A percentile compares a stretch with the other conserved stretches of the same genome.
phyloP scores from a whole-genome alignment of 805 yeast genomes.

The Suhomyces kilbournensis region DNA sequence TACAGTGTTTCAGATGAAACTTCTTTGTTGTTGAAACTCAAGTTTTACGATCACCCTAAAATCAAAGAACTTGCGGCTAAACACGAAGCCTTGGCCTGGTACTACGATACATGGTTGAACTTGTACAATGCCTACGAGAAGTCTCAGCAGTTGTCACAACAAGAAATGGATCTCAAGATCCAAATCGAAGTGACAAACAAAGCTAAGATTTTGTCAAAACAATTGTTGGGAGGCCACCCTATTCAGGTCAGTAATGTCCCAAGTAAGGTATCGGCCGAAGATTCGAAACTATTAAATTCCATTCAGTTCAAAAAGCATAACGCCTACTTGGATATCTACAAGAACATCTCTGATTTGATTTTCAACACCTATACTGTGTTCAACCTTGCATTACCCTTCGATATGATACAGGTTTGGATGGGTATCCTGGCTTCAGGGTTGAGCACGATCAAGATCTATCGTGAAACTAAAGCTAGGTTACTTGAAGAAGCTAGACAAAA shows the following conservation, averaged over 20 bases:
- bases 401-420: conserved; percentile 45
- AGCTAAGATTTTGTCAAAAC: conserved; percentile 45
- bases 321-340: conserved; percentile 38
- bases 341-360: conserved; percentile 36
- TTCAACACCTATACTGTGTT: conserved; percentile 44
- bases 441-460: conserved; percentile 36
- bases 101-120: conserved; percentile 57
- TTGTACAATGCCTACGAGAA: conserved; percentile 49
- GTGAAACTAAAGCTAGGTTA: conserved; percentile 34
- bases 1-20: conserved; percentile 67
- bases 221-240: conserved; percentile 21
- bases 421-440: conserved; percentile 40
- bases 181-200: conserved; percentile 60
- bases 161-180: conserved; percentile 52
- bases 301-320: conserved; percentile 37
- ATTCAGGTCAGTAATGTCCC: conserved; percentile 2
- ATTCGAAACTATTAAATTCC: conserved; percentile 23
- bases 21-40: conserved; percentile 52
- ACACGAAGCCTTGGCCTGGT: conserved; percentile 71
- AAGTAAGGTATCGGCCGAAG: conserved; percentile 19
- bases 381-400: conserved; percentile 31
- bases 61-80: conserved; percentile 39
- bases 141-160: conserved; percentile 40
- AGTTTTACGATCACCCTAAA: conserved; percentile 30
- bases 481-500: conserved; percentile 10